Conservation (phyloP, 1,284 basidiomycete species). For the Wallemia mellicola region DNA sequence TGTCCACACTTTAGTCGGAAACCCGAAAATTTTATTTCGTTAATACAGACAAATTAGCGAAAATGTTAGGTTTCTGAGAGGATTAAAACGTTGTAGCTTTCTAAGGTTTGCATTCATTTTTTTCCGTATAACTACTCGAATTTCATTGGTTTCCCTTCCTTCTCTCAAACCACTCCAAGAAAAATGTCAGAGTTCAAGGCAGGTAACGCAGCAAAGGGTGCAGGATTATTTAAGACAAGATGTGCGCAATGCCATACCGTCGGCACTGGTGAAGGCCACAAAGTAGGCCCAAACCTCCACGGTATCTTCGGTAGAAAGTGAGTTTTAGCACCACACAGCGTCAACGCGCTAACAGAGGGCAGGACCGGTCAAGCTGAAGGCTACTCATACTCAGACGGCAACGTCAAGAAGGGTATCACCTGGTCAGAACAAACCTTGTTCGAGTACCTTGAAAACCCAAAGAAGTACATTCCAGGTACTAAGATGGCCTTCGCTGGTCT, state of each 20-base stretch:
- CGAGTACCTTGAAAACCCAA: slow-evolving; percentile 71
- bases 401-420: slow-evolving; percentile 72
- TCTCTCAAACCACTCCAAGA: not conserved
- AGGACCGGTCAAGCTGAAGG: slow-evolving; percentile 62
- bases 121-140: too few relatives aligned
- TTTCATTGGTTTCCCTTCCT: too few relatives aligned
- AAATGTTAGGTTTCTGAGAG: too few relatives aligned
- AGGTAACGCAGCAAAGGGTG: not conserved
- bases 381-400: slow-evolving; percentile 82
- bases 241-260: slow-evolving; percentile 94
- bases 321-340: too few relatives aligned
- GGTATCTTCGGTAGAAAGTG: slow-evolving; percentile 67
- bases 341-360: too few relatives aligned
- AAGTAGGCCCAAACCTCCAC: slow-evolving; percentile 78
- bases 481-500: slow-evolving; percentile 95
- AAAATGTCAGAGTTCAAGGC: not conserved
- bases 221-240: slow-evolving; percentile 13
- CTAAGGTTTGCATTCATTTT: too few relatives aligned
- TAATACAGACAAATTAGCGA: too few relatives aligned
- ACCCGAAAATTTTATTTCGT: too few relatives aligned
- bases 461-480: slow-evolving; percentile 91
- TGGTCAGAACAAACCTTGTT: slow-evolving; percentile 70
- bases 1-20: too few relatives aligned
- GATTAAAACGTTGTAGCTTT: too few relatives aligned
- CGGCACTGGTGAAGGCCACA: slow-evolving; percentile 37